phyloP scores from a whole-genome alignment of 2,329 filamentous ascomycete species.

The Cytospora chrysosperma region DNA sequence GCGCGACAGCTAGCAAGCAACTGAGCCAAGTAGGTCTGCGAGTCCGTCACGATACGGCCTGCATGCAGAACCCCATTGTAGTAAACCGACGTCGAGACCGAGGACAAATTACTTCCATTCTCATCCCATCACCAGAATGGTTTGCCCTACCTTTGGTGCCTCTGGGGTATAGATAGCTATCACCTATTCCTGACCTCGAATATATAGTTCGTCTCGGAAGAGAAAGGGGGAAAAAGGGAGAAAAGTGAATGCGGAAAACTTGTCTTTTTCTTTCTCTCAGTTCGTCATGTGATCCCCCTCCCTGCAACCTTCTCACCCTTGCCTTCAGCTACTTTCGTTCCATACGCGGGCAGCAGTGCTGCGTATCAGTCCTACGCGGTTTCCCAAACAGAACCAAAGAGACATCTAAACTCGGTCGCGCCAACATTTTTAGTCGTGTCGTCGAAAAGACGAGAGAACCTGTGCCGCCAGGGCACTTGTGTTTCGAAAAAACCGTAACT shows the following conservation, averaged over 20 bases:
- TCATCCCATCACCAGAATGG: constrained; percentile 1
- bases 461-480: constrained; percentile 22
- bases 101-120: constrained; percentile 14
- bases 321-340: constrained; percentile 2
- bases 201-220: constrained; percentile 17
- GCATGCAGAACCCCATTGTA: not conserved
- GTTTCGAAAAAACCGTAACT: constrained; percentile 4
- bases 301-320: not conserved
- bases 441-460: constrained; percentile 23
- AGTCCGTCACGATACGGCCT: not conserved
- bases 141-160: constrained; percentile 18
- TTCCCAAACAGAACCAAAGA: not conserved
- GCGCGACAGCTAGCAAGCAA: not conserved
- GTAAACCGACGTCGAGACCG: not conserved
- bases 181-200: constrained; percentile 20
- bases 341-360: constrained; percentile 3
- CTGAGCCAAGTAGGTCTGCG: not conserved
- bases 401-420: constrained; percentile 23
- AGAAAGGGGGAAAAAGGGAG: constrained; percentile 1
- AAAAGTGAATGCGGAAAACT: not conserved
- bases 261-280: not conserved
- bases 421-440: constrained; percentile 23
- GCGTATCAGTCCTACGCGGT: not conserved
- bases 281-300: not conserved
- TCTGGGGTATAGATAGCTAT: constrained; percentile 25